Conservation (phyloP, 169 alveolate genomes). For the Theileria orientalis region DNA sequence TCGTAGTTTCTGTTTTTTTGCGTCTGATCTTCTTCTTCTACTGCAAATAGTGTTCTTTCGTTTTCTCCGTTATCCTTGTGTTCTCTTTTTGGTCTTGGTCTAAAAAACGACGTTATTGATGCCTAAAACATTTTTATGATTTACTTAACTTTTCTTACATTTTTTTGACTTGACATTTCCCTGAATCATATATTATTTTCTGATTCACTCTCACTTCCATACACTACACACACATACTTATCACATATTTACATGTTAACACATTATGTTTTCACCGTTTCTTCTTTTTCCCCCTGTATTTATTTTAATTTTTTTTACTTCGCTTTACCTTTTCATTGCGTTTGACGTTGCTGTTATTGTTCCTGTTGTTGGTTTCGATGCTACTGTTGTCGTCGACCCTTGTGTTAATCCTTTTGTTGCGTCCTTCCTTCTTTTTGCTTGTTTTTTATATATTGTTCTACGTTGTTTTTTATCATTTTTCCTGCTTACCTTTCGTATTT, state of each 20-base stretch:
- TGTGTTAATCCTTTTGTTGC: constrained; percentile 44
- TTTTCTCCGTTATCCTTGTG: background rate
- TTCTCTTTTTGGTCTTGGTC: constrained; percentile 3
- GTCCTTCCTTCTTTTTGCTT: constrained; percentile 58
- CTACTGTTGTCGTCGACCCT: constrained; percentile 33
- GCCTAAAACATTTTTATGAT: background rate
- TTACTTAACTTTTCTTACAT: background rate
- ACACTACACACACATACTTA: background rate
- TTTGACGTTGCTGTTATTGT: constrained; percentile 34
- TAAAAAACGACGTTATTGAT: constrained; percentile 20
- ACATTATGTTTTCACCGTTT: constrained; percentile 9
- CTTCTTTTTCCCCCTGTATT: constrained; percentile 14
- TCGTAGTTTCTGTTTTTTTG: background rate
- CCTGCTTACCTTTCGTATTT: constrained; percentile 30
- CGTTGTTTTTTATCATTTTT: background rate
- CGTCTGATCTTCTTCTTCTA: background rate
- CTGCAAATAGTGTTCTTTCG: background rate
- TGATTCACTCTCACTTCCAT: background rate
- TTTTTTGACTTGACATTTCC: background rate
- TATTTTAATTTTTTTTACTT: background rate
- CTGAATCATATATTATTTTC: background rate
- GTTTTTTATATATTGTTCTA: constrained; percentile 48
- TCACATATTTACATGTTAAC: background rate
- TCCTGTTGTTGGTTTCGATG: constrained; percentile 53
- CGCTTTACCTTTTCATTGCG: constrained; percentile 6